Conservation (phyloP, 225 moss, liverwort and hornwort species). For the Straminergon stramineum region DNA sequence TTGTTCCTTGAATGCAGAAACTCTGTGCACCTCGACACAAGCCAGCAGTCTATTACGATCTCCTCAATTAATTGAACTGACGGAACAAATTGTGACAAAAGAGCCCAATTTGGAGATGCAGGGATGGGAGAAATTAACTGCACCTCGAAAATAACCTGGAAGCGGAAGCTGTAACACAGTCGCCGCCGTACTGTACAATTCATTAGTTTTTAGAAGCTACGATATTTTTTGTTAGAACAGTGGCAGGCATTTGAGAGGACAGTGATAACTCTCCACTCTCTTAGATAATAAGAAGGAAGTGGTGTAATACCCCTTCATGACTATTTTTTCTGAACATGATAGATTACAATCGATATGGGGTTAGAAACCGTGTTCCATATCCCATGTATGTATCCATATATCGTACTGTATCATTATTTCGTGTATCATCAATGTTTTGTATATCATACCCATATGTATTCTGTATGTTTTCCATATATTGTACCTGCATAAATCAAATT, state of each 20-base stretch:
- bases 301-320: too few species aligned
- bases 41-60: background rate
- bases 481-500: too few species aligned
- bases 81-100: background rate
- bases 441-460: background rate
- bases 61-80: background rate
- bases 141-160: background rate
- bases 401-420: background rate
- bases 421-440: fast-evolving
- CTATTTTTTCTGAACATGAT: background rate
- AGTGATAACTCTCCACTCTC: background rate
- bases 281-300: too few species aligned
- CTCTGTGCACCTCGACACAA: background rate
- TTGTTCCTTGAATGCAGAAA: background rate
- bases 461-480: background rate
- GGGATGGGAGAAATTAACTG: background rate
- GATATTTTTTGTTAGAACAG: background rate
- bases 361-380: background rate
- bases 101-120: background rate
- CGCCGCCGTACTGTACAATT: background rate
- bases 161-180: background rate
- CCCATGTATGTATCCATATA: background rate
- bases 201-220: background rate
- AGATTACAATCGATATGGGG: background rate
- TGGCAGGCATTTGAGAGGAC: background rate